These are phyloP conservation scores for Podila horticola DNA, from an alignment of 192 early-diverging fungal species.

Conservation along the genomic window DNA sequence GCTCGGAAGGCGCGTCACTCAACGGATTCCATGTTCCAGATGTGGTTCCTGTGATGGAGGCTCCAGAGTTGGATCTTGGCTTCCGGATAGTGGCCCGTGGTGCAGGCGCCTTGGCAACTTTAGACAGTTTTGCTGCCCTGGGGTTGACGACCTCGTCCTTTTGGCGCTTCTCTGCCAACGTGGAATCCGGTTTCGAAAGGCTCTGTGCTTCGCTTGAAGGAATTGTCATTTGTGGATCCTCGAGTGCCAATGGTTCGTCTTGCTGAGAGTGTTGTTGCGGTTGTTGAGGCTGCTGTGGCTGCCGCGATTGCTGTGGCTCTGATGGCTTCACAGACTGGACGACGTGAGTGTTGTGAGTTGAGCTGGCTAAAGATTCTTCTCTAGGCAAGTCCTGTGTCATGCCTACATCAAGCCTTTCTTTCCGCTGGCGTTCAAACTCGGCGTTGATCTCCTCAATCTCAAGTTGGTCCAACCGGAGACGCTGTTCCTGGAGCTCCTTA, in stretches of 20 bases:
- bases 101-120: slow-evolving; percentile 1
- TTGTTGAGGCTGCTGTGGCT: slow-evolving; percentile 6
- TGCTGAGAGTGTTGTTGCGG: background rate
- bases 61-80: background rate
- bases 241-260: background rate
- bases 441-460: slow-evolving; percentile 46
- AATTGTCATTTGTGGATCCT: background rate
- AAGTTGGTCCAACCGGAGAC: slow-evolving; percentile 24
- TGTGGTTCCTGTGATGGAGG: background rate
- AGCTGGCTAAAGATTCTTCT: no score
- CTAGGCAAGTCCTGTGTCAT: background rate
- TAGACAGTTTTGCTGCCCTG: slow-evolving; percentile 21
- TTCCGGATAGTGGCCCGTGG: background rate
- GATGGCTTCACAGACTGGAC: background rate
- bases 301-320: background rate
- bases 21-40: background rate
- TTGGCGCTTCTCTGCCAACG: slow-evolving; percentile 15
- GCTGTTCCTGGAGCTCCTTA: slow-evolving; percentile 24
- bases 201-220: background rate
- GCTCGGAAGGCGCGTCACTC: no score
- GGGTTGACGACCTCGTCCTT: slow-evolving; percentile 15
- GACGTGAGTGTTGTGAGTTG: no score
- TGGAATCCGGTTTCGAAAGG: background rate
- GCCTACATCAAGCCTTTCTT: slow-evolving; percentile 14
- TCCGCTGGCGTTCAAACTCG: slow-evolving; percentile 48